phyloP scores from a whole-genome alignment of 2,329 filamentous ascomycete genomes.

The Zasmidium angulare region DNA sequence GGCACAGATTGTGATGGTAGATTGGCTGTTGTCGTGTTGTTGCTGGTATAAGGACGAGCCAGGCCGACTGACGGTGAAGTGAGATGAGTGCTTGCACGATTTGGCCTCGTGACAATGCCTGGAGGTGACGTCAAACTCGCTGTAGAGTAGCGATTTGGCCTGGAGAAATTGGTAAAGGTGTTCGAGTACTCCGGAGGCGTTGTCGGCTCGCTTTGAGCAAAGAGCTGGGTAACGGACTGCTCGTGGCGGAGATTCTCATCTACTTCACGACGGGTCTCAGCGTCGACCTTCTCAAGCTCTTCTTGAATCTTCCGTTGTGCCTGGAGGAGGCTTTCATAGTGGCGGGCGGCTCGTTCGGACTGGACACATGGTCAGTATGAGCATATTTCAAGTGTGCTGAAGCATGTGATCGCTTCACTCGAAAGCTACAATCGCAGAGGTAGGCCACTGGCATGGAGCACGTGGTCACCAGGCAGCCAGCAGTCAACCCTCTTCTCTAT shows the following conservation, averaged over 20 bases:
- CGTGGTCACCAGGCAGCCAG: neutral
- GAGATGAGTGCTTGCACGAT: constrained; percentile 74
- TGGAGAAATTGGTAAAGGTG: constrained; percentile 72
- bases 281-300: constrained; percentile 86
- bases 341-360: constrained; percentile 91
- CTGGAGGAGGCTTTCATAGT: constrained; percentile 87
- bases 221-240: constrained; percentile 65
- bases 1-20: constrained; percentile 83
- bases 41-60: constrained; percentile 55
- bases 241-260: constrained; percentile 83
- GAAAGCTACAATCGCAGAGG: no score
- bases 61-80: constrained; percentile 70
- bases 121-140: constrained; percentile 83
- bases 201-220: constrained; percentile 84
- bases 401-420: neutral
- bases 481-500: neutral
- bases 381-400: neutral
- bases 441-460: neutral
- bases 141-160: constrained; percentile 84
- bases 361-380: constrained; percentile 42
- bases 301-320: constrained; percentile 87
- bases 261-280: constrained; percentile 79
- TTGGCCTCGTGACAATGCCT: constrained; percentile 60
- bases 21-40: constrained; percentile 57
- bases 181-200: constrained; percentile 93